A percentile compares a stretch with the other conserved stretches of the same genome.
phyloP scores from a whole-genome alignment of 441 rosid species.

The Corymbia citriodora region DNA sequence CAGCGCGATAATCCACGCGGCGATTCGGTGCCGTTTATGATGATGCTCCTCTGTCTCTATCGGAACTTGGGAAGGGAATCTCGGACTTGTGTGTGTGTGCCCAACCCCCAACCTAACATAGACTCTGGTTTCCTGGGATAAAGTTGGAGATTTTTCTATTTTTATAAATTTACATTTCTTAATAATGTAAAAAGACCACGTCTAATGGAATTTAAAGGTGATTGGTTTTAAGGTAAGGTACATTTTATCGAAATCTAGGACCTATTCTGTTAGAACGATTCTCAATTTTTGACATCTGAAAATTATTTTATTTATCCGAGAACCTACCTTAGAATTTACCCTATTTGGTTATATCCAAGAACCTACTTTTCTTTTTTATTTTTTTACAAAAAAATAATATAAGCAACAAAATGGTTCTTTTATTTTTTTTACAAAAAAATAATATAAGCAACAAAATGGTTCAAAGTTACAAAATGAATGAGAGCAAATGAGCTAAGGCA shows the following conservation, averaged over 20 bases:
- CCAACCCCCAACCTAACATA: background rate
- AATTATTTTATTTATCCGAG: background rate
- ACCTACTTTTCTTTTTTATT: too few relatives aligned
- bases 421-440: too few relatives aligned
- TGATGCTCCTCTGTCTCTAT: background rate
- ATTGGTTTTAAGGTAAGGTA: background rate
- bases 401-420: too few relatives aligned
- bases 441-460: too few relatives aligned
- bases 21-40: background rate
- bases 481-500: too few relatives aligned
- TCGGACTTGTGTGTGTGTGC: too few relatives aligned
- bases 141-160: background rate
- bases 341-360: too few relatives aligned
- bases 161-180: background rate
- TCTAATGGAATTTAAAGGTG: background rate
- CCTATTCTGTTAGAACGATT: background rate
- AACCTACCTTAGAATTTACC: too few relatives aligned
- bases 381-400: too few relatives aligned
- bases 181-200: background rate
- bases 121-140: background rate
- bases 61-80: background rate
- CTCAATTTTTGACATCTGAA: background rate
- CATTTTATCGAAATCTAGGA: background rate
- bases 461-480: too few relatives aligned
- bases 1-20: background rate